Evolutionary conservation across 495 filamentous ascomycete genomes (phyloP).

Genomic region (Evansstolkia leycettana): DNA sequence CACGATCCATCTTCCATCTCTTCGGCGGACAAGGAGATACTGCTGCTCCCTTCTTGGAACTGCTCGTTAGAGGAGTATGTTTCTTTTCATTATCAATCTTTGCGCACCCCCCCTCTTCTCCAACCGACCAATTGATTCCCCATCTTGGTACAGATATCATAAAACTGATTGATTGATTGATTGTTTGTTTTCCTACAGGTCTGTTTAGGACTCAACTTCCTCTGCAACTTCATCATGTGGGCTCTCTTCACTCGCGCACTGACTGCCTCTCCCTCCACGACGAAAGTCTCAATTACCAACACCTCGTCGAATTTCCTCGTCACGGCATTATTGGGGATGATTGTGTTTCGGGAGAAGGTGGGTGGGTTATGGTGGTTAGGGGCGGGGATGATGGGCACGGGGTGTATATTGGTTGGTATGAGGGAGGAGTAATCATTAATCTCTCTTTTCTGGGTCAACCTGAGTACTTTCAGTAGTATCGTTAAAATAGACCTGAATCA

Average conservation of each 20-base stretch:
- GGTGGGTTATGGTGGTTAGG: constrained; percentile 39
- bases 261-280: constrained; percentile 69
- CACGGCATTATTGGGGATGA: constrained; percentile 71
- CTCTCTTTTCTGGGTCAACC: too few species aligned
- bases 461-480: too few species aligned
- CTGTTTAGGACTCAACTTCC: constrained; percentile 79
- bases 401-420: constrained; percentile 1
- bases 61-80: constrained; percentile 58
- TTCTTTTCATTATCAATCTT: constrained; percentile 1
- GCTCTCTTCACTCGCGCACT: constrained; percentile 72
- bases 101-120: constrained; percentile 4
- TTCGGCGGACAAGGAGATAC: constrained; percentile 33
- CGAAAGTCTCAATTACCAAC: constrained; percentile 86
- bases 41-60: constrained; percentile 50
- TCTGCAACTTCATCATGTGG: constrained; percentile 95
- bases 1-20: constrained; percentile 46
- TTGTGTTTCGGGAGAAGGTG: constrained; percentile 60
- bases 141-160: neutral
- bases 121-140: constrained; percentile 5
- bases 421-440: neutral
- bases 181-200: constrained; percentile 29
- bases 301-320: constrained; percentile 86
- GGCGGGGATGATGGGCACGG: constrained; percentile 1
- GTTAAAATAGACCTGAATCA: too few species aligned
- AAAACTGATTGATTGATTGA: too few species aligned